Evolutionary conservation across 441 rosid genomes (phyloP).

Genomic region (Erysimum cheiri): DNA sequence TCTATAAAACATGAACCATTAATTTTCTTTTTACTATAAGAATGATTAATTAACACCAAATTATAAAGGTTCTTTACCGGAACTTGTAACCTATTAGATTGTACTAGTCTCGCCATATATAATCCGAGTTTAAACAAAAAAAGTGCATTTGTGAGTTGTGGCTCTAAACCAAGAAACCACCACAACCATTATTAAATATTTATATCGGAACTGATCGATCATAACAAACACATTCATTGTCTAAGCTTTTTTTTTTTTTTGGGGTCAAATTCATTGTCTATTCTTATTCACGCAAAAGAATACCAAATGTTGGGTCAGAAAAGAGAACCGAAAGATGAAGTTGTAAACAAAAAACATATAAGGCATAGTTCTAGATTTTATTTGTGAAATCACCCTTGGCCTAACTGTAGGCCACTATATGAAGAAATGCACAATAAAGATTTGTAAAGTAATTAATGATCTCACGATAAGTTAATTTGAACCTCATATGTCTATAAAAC

Average conservation of each 20-base stretch:
- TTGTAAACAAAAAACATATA: neutral
- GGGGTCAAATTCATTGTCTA: too few relatives aligned
- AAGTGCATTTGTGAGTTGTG: neutral
- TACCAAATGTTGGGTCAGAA: constrained; percentile 11
- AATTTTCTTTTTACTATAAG: too few relatives aligned
- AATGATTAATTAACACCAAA: neutral
- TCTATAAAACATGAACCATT: too few relatives aligned
- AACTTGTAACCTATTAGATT: neutral
- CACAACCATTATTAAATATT: neutral
- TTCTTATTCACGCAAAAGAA: neutral
- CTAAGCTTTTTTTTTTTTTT: too few relatives aligned
- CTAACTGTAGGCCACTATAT: neutral
- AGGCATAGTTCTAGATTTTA: neutral
- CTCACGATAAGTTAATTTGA: neutral
- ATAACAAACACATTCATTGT: neutral
- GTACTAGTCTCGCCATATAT: neutral
- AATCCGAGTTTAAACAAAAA: neutral
- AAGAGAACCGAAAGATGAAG: neutral
- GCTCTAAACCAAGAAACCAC: neutral
- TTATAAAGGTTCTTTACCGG: neutral
- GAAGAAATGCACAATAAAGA: neutral
- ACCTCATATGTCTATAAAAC: neutral
- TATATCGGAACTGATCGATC: neutral
- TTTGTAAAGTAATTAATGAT: too few relatives aligned
- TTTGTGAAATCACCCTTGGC: neutral